A percentile compares a stretch with the other conserved stretches of the same genome.
Conservation (phyloP, 2,329 filamentous ascomycete species). For the Fusarium liriodendri region DNA sequence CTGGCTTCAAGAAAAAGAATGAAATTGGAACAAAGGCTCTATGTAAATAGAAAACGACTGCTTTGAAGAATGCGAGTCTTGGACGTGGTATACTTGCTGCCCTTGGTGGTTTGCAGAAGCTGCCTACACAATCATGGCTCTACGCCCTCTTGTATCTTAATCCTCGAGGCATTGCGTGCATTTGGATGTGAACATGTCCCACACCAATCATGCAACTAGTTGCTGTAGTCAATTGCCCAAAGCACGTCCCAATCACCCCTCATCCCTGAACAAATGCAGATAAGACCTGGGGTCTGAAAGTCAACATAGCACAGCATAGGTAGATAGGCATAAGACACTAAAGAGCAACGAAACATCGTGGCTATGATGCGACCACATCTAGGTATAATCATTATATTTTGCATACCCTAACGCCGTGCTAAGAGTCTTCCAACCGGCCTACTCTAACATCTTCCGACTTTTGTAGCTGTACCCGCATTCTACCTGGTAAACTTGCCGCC, state of each 20-base stretch:
- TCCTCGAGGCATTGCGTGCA: background rate
- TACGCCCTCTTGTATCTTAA: background rate
- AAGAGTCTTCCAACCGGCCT: constrained; percentile 37
- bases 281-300: background rate
- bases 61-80: background rate
- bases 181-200: background rate
- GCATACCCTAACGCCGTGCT: constrained; percentile 46
- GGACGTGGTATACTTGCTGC: background rate
- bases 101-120: background rate
- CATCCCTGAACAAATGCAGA: background rate
- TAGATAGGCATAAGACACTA: background rate
- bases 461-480: constrained; percentile 7
- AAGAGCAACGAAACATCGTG: constrained; percentile 18
- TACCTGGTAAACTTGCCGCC: constrained; percentile 41
- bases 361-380: constrained; percentile 29
- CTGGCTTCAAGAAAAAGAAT: background rate
- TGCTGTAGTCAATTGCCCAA: background rate
- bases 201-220: background rate
- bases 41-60: background rate
- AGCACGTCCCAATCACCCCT: background rate
- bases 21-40: background rate
- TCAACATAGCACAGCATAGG: background rate
- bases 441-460: constrained; percentile 23
- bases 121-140: background rate
- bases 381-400: constrained; percentile 44